Base-by-base conservation (phyloP, 495 filamentous ascomycete species). In the Penicillium longicatenatum region DNA sequence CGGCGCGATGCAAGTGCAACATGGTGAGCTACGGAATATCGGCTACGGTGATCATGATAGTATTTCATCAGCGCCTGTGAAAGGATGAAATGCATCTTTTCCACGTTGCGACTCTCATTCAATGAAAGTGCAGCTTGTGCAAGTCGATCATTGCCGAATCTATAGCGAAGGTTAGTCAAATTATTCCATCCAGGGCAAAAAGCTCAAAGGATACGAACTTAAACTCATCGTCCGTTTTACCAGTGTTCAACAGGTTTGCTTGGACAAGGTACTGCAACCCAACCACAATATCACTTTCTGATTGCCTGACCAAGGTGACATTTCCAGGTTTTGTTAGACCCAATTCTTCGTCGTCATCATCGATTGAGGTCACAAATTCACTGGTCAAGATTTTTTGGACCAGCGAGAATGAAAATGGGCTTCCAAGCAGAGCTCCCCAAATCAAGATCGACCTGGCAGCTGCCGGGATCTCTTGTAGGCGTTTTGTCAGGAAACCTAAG, bases 71-170 rank as follows among this genome's bases (percentile, higher is more conserved):
- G 82, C 0, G 84, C 87, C 62, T 90, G 86, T 0, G 90, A 89
- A 54, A 96, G 89, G 42, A 90, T 82, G 58, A 90, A 96, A 71
- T 97, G 91, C 92, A 96, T 96, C 64, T 86, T 87, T 50, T 84
- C 74, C 21, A 83, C 75, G 54, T 89, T 83, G 24, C 72, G 73
- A 58, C 84, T 86, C 73, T 92, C 87, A 39, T 80, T 84, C 52
- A 96, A 75, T 3, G 76, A 72, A n/a, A 83, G 77, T 11, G 90
- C 86, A 24, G 90, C 91, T 69, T 87, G 85, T 31, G 90, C 77
- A 66, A 93, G 91, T 41, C 91, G 82, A 69, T 97, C 92, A 69
- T 97, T 91, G 31, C 83, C 84, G 64, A 95, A 95, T 29, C 86
- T 86, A 65, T 31, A 62, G 43, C 43, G 17, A 29, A 12, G 1